Percentiles rank a stretch among this genome's conserved stretches.
Conservation (phyloP, 129 eudicot genomes). For the Artemisia annua region DNA sequence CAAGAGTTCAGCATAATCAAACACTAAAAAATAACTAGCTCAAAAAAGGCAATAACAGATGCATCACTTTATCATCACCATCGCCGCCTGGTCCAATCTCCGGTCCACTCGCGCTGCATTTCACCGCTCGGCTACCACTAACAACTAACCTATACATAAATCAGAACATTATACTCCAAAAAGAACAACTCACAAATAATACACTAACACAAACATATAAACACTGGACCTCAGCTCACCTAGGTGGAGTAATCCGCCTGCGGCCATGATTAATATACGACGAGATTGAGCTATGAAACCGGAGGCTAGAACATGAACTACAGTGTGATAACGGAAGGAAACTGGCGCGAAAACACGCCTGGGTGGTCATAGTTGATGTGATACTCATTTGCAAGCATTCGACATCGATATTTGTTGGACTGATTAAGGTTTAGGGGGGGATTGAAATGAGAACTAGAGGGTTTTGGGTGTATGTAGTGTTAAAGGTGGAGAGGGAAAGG, state of each 20-base stretch:
- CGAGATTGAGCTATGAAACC: conserved; percentile 39
- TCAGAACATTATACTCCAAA: conserved; percentile 26
- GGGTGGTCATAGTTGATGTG: conserved; percentile 41
- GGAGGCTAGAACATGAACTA: conserved; percentile 45
- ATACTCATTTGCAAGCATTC: conserved; percentile 21
- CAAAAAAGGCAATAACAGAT: conserved; percentile 12
- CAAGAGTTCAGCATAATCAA: neutral
- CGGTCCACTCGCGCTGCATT: conserved; percentile 56
- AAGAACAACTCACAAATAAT: conserved; percentile 5
- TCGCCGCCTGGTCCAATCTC: conserved; percentile 55
- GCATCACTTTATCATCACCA: conserved; percentile 60
- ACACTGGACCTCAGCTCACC: conserved; percentile 27
- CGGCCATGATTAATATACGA: conserved; percentile 29
- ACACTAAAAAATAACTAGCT: neutral
- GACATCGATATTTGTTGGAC: conserved; percentile 20
- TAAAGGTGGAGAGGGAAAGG: conserved; percentile 46
- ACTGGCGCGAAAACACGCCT: conserved; percentile 63
- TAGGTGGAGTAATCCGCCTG: conserved; percentile 31
- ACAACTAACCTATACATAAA: conserved; percentile 39
- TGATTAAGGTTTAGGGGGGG: conserved; percentile 15
- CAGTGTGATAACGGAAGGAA: conserved; percentile 53
- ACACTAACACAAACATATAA: neutral
- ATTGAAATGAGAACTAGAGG: neutral
- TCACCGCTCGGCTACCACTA: conserved; percentile 39
- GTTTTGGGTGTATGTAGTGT: conserved; percentile 30